Evolutionary conservation across 164 flowering plant species (phyloP).

Genomic region (Annona squamosa): DNA sequence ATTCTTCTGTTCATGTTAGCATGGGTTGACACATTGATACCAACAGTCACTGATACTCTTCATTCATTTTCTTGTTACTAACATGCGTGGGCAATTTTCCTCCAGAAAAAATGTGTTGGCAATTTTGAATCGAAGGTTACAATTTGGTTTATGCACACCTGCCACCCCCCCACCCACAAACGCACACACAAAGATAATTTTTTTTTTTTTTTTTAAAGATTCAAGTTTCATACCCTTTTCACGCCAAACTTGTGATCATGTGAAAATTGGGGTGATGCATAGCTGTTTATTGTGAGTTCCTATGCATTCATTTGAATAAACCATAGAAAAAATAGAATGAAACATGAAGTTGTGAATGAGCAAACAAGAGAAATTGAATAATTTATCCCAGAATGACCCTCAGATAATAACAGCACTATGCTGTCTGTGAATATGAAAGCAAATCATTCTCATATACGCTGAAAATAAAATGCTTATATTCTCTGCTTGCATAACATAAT

Average conservation of each 20-base stretch:
- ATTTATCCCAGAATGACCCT: no score
- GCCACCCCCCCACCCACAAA: background rate
- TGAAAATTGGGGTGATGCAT: background rate
- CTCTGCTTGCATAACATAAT: no score
- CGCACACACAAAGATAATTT: background rate
- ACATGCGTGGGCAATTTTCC: background rate
- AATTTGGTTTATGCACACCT: background rate
- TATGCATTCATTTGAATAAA: background rate
- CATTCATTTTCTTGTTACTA: background rate
- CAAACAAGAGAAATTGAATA: background rate
- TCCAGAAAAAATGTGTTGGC: background rate
- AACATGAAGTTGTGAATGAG: background rate
- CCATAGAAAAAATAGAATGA: background rate
- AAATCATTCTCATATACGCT: no score
- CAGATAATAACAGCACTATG: no score
- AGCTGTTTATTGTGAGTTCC: background rate
- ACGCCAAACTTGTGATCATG: no score
- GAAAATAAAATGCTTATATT: no score
- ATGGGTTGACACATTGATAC: background rate
- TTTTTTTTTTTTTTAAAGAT: no score
- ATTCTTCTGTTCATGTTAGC: background rate
- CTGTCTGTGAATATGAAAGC: no score
- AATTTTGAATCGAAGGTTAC: background rate
- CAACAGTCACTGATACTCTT: background rate
- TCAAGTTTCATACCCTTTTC: background rate